Conservation (phyloP, 2,329 filamentous ascomycete genomes). For the Fusarium longipes region DNA sequence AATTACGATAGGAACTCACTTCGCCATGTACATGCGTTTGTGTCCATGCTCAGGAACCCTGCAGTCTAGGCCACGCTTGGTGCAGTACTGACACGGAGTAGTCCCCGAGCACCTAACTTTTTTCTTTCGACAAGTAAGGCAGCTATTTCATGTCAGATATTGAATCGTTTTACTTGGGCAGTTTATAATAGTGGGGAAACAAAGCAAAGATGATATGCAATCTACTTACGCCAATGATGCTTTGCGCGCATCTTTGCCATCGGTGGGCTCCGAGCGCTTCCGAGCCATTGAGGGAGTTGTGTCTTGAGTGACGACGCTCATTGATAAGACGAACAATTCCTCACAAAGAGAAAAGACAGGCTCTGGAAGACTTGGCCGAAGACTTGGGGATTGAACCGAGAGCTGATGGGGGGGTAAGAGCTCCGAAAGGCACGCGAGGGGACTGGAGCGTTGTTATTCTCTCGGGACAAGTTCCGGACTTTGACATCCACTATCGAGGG, state of each 20-base stretch:
- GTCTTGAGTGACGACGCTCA: slow-evolving; percentile 25
- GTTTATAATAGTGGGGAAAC: slow-evolving; percentile 26
- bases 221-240: slow-evolving; percentile 44
- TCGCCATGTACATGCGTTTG: slow-evolving; percentile 45
- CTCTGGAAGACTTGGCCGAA: slow-evolving; percentile 30
- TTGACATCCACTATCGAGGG: not conserved
- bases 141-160: slow-evolving; percentile 21
- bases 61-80: slow-evolving; percentile 44
- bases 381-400: not conserved
- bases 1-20: slow-evolving; percentile 18
- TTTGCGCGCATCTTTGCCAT: slow-evolving; percentile 42
- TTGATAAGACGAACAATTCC: slow-evolving; percentile 1
- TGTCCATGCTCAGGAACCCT: slow-evolving; percentile 45
- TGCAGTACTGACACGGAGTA: slow-evolving; percentile 44
- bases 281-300: slow-evolving; percentile 40
- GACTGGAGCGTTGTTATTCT: slow-evolving; percentile 33
- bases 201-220: not conserved
- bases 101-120: slow-evolving; percentile 45
- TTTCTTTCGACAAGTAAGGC: slow-evolving; percentile 46
- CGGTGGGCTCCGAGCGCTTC: slow-evolving; percentile 37
- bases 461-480: slow-evolving; percentile 34
- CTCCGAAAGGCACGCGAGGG: slow-evolving; percentile 20
- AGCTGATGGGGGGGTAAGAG: slow-evolving; percentile 1
- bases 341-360: not conserved
- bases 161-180: not conserved